phyloP scores from a whole-genome alignment of 495 filamentous ascomycete genomes.

The Evernia prunastri region DNA sequence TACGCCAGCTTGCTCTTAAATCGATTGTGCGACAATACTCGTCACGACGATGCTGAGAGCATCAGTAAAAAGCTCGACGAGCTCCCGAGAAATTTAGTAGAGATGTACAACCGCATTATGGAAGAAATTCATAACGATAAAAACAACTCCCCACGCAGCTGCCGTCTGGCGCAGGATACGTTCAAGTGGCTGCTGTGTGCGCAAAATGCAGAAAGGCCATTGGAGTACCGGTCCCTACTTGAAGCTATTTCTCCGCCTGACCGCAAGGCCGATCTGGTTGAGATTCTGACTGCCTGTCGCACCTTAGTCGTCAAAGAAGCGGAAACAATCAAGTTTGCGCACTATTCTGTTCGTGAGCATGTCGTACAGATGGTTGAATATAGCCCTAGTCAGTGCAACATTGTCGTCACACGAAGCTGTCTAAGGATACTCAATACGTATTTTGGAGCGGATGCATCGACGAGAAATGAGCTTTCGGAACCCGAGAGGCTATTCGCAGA shows the following conservation, averaged over 20 bases:
- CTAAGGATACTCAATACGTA: constrained; percentile 15
- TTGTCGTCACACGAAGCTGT: constrained; percentile 16
- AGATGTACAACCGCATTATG: constrained; percentile 19
- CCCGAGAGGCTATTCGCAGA: constrained; percentile 10
- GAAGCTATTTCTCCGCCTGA: constrained; percentile 22
- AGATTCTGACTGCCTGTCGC: constrained; percentile 16
- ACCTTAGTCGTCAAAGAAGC: constrained; percentile 13
- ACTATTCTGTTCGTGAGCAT: constrained; percentile 23
- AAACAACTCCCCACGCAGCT: constrained; percentile 14
- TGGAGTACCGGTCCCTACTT: constrained; percentile 8
- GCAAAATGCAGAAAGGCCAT: constrained; percentile 13
- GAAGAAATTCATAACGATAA: constrained; percentile 19
- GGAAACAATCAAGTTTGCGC: constrained; percentile 9
- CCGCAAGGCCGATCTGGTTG: constrained; percentile 8
- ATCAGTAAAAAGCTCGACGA: constrained; percentile 18
- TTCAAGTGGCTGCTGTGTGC: constrained; percentile 20
- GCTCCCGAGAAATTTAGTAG: constrained; percentile 17
- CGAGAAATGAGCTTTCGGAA: not conserved
- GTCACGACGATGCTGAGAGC: constrained; percentile 14
- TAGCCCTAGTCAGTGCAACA: constrained; percentile 18
- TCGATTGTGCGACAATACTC: constrained; percentile 18
- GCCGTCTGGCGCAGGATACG: constrained; percentile 13
- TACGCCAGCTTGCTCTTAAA: constrained; percentile 20
- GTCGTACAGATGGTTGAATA: constrained; percentile 15
- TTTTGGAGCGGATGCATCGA: constrained; percentile 5